Conservation (phyloP, 768 basidiomycete species). For the Xerocomellus dryophilus region DNA sequence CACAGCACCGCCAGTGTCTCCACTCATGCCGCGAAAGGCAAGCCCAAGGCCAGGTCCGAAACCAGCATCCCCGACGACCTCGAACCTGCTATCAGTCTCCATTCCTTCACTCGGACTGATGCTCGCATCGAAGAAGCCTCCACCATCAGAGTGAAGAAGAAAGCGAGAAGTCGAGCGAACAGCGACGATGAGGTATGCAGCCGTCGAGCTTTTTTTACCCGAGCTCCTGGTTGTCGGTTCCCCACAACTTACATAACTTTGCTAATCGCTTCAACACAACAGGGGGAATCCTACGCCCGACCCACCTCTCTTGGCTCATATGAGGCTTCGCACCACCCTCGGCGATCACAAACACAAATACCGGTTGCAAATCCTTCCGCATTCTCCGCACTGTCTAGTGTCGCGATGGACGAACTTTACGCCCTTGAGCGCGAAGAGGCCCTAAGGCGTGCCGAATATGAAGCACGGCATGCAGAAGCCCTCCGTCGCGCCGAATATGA, state of each 20-base stretch:
- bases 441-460: slow-evolving; percentile 80
- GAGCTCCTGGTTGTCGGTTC: slow-evolving; percentile 19
- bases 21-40: slow-evolving; percentile 24
- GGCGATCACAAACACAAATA: slow-evolving; percentile 28
- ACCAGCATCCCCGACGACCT: slow-evolving; percentile 24
- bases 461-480: slow-evolving; percentile 69
- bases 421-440: slow-evolving; percentile 87
- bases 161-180: slow-evolving; percentile 73
- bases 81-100: slow-evolving; percentile 26
- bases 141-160: slow-evolving; percentile 58
- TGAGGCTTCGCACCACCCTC: slow-evolving; percentile 34
- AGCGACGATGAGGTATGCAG: slow-evolving; percentile 78
- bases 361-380: slow-evolving; percentile 41
- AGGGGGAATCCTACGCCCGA: slow-evolving; percentile 59
- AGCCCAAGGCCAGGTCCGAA: slow-evolving; percentile 32
- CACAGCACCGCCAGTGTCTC: slow-evolving; percentile 28
- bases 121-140: slow-evolving; percentile 23
- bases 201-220: not conserved
- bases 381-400: slow-evolving; percentile 65
- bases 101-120: slow-evolving; percentile 23
- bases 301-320: slow-evolving; percentile 51
- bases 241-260: slow-evolving; percentile 28
- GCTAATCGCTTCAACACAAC: slow-evolving; percentile 17
- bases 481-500: slow-evolving; percentile 64
- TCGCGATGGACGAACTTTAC: slow-evolving; percentile 87